Conservation (phyloP, 108 stramenopile species). For the Asterionellopsis glacialis region DNA sequence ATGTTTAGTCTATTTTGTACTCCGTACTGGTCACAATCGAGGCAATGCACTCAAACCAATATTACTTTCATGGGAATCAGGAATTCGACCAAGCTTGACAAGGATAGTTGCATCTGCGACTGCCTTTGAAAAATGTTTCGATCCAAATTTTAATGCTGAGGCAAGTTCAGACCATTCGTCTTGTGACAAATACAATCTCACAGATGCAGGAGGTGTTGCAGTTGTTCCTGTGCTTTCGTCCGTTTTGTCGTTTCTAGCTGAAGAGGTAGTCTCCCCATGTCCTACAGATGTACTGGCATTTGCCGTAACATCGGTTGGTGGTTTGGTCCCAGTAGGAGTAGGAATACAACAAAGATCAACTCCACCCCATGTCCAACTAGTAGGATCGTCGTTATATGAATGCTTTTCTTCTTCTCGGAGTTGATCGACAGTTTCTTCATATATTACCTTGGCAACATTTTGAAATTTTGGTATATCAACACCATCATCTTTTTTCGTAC, state of each 20-base stretch:
- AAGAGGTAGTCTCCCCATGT: not conserved
- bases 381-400: conserved; percentile 5
- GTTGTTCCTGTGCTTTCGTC: no score
- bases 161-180: conserved; percentile 26
- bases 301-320: not conserved
- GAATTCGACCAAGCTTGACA: conserved; percentile 25
- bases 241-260: no score
- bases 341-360: conserved; percentile 67
- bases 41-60: conserved; percentile 21
- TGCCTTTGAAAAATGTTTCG: conserved; percentile 13
- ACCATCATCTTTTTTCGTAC: conserved; percentile 1
- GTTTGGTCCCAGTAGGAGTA: conserved; percentile 2
- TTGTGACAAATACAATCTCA: conserved; percentile 12
- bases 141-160: conserved; percentile 2
- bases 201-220: conserved; percentile 11
- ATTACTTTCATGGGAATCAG: not conserved
- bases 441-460: conserved; percentile 33
- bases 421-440: conserved; percentile 27
- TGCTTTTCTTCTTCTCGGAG: not conserved
- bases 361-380: conserved; percentile 63
- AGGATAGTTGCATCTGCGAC: conserved; percentile 30
- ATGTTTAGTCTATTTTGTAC: no score
- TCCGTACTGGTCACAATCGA: no score
- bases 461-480: conserved; percentile 10
- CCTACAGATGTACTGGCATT: not conserved